These are phyloP conservation scores for Solanum lycopersicoides DNA, from an alignment of 257 asterid species.

Conservation along the genomic window DNA sequence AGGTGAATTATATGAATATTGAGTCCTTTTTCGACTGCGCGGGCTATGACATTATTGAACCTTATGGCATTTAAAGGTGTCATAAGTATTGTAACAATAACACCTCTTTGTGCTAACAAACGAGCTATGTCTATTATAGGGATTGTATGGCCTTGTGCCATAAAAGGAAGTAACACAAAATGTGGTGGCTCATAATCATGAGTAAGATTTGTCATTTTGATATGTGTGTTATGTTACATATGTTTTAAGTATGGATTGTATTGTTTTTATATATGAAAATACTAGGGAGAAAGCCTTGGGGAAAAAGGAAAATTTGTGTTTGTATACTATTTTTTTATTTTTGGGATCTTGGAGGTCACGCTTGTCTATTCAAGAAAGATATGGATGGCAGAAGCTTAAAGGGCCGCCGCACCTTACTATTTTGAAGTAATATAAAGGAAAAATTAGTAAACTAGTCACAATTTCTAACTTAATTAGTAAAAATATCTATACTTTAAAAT, in stretches of 20 bases:
- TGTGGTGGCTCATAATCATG: neutral
- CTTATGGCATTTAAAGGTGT: neutral
- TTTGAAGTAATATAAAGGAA: too few species aligned
- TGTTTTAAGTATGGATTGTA: neutral
- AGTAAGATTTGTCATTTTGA: neutral
- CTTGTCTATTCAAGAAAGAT: neutral
- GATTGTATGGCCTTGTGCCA: neutral
- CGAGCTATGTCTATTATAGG: neutral
- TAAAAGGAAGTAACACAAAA: neutral
- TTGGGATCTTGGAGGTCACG: neutral
- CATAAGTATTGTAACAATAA: neutral
- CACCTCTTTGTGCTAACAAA: neutral
- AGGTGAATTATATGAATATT: neutral
- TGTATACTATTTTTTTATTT: neutral
- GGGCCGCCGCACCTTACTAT: too few species aligned
- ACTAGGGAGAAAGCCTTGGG: neutral
- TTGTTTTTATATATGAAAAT: neutral
- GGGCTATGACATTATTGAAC: neutral
- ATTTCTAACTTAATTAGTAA: too few species aligned
- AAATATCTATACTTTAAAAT: too few species aligned
- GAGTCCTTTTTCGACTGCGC: neutral
- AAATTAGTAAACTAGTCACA: too few species aligned
- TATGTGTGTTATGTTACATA: neutral
- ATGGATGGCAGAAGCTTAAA: too few species aligned
- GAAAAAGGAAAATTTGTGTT: neutral